phyloP scores from a whole-genome alignment of 768 basidiomycete species.

The Pulveroboletus sp. region DNA sequence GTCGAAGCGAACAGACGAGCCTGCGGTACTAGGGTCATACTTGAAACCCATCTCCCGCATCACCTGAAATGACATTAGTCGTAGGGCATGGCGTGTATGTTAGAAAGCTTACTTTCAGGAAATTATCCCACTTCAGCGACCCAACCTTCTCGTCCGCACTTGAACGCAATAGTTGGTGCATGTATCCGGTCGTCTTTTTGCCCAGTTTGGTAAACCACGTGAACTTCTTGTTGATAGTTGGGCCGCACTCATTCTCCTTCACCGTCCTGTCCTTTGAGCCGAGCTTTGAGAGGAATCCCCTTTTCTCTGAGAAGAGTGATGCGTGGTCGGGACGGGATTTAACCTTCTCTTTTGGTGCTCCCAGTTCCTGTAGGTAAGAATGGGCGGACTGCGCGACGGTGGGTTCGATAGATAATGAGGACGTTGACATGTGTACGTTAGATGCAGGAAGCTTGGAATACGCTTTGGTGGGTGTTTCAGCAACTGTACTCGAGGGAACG shows the following conservation, averaged over 20 bases:
- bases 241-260: constrained; percentile 31
- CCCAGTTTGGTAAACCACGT: constrained; percentile 54
- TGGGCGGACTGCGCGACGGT: constrained; percentile 62
- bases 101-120: constrained; percentile 52
- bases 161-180: constrained; percentile 63
- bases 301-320: constrained; percentile 42
- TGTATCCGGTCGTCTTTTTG: constrained; percentile 53
- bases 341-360: constrained; percentile 54
- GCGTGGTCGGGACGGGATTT: constrained; percentile 65
- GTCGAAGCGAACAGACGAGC: constrained; percentile 79
- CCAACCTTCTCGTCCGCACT: constrained; percentile 53
- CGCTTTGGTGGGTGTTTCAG: constrained; percentile 25
- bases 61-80: constrained; percentile 38
- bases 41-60: constrained; percentile 78
- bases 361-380: constrained; percentile 58
- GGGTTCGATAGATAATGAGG: constrained; percentile 42
- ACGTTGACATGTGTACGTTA: constrained; percentile 32
- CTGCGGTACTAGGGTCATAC: constrained; percentile 70
- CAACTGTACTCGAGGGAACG: constrained; percentile 12
- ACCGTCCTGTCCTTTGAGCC: constrained; percentile 26
- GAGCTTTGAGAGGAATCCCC: constrained; percentile 51
- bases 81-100: neutral
- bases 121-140: constrained; percentile 75
- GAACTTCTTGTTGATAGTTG: constrained; percentile 34
- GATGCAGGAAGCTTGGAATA: constrained; percentile 6